These are phyloP conservation scores for Hordeum vulgare DNA, from an alignment of 176 grass and related monocot genomes.

Conservation along the genomic window DNA sequence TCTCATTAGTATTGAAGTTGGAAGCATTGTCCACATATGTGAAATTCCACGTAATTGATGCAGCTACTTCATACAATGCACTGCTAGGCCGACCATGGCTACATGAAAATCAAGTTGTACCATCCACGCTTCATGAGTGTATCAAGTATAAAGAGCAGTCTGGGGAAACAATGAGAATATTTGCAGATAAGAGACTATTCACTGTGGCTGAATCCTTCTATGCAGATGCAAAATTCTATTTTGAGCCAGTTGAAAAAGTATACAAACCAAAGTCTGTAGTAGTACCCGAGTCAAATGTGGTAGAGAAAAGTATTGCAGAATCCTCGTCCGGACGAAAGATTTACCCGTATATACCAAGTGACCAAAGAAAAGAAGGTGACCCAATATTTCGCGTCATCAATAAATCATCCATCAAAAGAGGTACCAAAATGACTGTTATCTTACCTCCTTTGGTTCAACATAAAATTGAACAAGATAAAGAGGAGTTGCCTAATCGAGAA, in stretches of 20 bases:
- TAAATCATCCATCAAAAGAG: background rate
- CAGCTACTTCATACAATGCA: background rate
- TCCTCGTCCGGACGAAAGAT: background rate
- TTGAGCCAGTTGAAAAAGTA: background rate
- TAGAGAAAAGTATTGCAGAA: accelerated
- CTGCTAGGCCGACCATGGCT: background rate
- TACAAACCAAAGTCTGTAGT: background rate
- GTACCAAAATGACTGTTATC: background rate
- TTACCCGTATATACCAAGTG: background rate
- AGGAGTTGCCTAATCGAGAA: too few species aligned
- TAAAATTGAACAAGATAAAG: background rate
- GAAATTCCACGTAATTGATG: background rate
- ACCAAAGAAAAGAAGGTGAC: background rate
- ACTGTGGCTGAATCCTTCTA: background rate
- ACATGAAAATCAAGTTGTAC: too few species aligned
- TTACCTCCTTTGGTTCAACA: background rate
- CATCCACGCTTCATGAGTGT: too few species aligned
- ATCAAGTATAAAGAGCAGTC: too few species aligned
- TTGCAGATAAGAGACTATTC: background rate
- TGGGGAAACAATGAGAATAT: too few species aligned
- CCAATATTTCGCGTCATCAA: background rate
- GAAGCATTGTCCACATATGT: background rate
- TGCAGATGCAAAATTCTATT: background rate
- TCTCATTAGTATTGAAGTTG: background rate
- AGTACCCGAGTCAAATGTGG: background rate